A percentile compares a stretch with the other conserved stretches of the same genome.
These are phyloP conservation scores for Tuber melanosporum DNA, from an alignment of 495 filamentous ascomycete species.

Conservation along the genomic window DNA sequence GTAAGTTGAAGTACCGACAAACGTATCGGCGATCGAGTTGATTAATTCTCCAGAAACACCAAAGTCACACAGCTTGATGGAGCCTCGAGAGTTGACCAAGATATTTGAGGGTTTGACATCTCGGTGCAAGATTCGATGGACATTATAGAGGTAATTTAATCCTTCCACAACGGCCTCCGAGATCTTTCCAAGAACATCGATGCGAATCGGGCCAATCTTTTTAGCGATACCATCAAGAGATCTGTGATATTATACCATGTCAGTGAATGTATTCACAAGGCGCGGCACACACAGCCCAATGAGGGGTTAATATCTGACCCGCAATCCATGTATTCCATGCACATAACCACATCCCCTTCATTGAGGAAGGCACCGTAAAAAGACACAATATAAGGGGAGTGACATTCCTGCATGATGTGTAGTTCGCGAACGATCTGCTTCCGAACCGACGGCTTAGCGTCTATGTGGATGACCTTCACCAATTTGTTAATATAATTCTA, in stretches of 20 bases:
- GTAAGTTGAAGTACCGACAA: conserved; percentile 96
- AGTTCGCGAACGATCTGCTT: conserved; percentile 94
- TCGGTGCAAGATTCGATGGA: conserved; percentile 94
- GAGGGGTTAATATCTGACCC: conserved; percentile 57
- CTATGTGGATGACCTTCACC: conserved; percentile 86
- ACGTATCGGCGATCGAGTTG: conserved; percentile 95
- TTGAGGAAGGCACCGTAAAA: conserved; percentile 98
- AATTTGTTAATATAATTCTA: conserved; percentile 12
- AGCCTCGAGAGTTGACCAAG: conserved; percentile 83
- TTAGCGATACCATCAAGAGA: conserved; percentile 92
- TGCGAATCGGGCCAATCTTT: conserved; percentile 86
- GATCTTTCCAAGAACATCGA: conserved; percentile 99
- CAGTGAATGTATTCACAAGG: conserved; percentile 9
- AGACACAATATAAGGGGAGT: conserved; percentile 89
- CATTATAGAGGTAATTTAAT: conserved; percentile 86
- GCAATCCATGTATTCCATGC: conserved; percentile 99
- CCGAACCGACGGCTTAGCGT: conserved; percentile 91
- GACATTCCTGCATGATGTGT: conserved; percentile 96
- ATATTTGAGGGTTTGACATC: conserved; percentile 99
- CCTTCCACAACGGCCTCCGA: conserved; percentile 94
- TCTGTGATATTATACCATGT: conserved; percentile 46
- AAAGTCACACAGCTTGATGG: conserved; percentile 97
- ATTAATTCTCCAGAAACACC: conserved; percentile 93
- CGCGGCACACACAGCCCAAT: conserved; percentile 5
- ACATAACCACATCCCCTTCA: conserved; percentile 95